Evolutionary conservation across 176 grass and related monocot genomes (phyloP), one percentile per base, ranked within the genome.

Genomic region (Musa itinerans): DNA sequence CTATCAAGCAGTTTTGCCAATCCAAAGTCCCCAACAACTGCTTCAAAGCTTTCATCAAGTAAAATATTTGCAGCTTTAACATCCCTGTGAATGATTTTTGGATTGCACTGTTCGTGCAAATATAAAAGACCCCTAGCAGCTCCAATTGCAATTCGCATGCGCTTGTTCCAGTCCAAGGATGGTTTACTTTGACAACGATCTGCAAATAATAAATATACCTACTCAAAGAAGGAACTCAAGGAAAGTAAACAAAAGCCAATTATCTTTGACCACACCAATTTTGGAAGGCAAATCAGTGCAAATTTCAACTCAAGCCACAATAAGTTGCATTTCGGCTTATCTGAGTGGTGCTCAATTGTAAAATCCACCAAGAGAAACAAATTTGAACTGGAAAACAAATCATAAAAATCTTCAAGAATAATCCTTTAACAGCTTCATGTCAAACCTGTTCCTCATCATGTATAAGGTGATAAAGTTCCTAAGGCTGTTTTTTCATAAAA

Each of bases 61-160:
- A 98, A 83, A 79, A 98, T 98, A 74, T 98, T 98, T 51, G 95
- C 95, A 19, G 95, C 88, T 83, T 98, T 91, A 50, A 98, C 95
- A 80, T 98, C 95, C 80, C 95, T 88, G 53, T 91, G 95, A 80
- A 98, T 89, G 53, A 98, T 98, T 80, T 98, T 98, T 81, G 95
- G 95, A 74, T 93, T 91, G 75, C 95, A 98, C 76, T 98, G 95
- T 81, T 98, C 90, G 19, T 98, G 95, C 78, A 93, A 85, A 72
- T 98, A 98, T 77, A 98, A 70, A 63, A 98, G 82, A 55, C 95
- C 94, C 66, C 95, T 81, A 17, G 95, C 90, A 72, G 95, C 90
- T 51, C 90, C 95, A 63, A 98, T 76, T 66, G 95, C 90, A 77
- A 98, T 87, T 19, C 16, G 51, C 86, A 93, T 97, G 50, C 94